Conservation (phyloP, 2,329 filamentous ascomycete genomes). For the Fusarium scirpi region DNA sequence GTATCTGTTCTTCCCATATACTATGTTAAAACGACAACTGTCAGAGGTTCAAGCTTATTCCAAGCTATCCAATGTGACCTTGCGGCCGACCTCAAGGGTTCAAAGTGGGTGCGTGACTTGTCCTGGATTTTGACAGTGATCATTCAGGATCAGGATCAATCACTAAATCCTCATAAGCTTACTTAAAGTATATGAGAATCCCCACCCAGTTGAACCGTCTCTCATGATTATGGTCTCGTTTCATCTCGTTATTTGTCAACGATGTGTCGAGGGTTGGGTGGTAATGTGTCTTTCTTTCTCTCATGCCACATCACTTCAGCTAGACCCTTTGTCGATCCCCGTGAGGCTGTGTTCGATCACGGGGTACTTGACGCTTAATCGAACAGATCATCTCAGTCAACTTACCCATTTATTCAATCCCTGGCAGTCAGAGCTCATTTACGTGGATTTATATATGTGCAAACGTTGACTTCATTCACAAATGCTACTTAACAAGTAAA, state of each 20-base stretch:
- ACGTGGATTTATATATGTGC: neutral
- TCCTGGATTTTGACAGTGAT: neutral
- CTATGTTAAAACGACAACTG: constrained; percentile 24
- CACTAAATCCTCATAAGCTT: neutral
- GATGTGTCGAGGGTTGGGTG: neutral
- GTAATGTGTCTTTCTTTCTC: constrained; percentile 21
- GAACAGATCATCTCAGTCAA: neutral
- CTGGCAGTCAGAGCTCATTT: neutral
- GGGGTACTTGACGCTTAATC: constrained; percentile 18
- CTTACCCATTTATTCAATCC: neutral
- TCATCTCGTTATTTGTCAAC: neutral
- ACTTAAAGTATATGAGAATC: neutral
- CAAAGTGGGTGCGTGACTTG: constrained; percentile 15
- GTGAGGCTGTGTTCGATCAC: constrained; percentile 32
- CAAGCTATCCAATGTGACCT: constrained; percentile 1
- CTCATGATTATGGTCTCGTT: neutral
- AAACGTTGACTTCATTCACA: neutral
- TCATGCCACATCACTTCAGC: constrained; percentile 33
- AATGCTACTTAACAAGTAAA: neutral
- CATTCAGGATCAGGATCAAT: neutral
- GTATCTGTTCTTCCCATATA: neutral
- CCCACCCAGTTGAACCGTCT: constrained; percentile 12
- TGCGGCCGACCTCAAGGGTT: constrained; percentile 15
- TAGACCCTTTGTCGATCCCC: constrained; percentile 31
- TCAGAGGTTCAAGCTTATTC: constrained; percentile 19